Evolutionary conservation across 495 filamentous ascomycete species (phyloP).

Genomic region (Sordaria brevicollis): DNA sequence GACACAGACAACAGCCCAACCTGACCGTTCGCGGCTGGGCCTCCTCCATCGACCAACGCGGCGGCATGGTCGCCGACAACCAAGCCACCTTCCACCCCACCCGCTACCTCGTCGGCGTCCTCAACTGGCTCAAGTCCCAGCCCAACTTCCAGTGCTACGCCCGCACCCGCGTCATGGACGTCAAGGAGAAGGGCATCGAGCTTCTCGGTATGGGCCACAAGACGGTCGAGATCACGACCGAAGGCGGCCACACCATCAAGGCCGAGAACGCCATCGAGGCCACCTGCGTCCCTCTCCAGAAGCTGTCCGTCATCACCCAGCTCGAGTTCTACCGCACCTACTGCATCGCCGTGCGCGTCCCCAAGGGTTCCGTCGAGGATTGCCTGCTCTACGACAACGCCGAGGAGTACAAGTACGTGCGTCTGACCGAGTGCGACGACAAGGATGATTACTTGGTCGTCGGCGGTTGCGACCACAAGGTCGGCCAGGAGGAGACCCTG

Average conservation of each 20-base stretch:
- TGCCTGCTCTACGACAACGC: constrained; percentile 46
- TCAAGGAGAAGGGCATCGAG: constrained; percentile 36
- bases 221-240: constrained; percentile 33
- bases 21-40: constrained; percentile 31
- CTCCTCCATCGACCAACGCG: constrained; percentile 40
- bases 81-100: constrained; percentile 53
- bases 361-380: constrained; percentile 39
- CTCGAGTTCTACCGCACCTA: constrained; percentile 44
- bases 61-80: constrained; percentile 31
- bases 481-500: constrained; percentile 40
- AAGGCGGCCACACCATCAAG: constrained; percentile 33
- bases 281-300: constrained; percentile 47
- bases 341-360: constrained; percentile 47
- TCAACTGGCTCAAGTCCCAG: constrained; percentile 39
- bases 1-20: constrained; percentile 16
- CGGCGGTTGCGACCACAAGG: constrained; percentile 52
- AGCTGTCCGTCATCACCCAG: constrained; percentile 38
- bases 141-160: constrained; percentile 45
- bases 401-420: constrained; percentile 43
- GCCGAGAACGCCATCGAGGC: constrained; percentile 43
- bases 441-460: constrained; percentile 46
- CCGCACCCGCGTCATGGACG: constrained; percentile 35
- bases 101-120: constrained; percentile 40
- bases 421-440: constrained; percentile 41
- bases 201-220: constrained; percentile 26